Conservation (phyloP, 768 basidiomycete species). For the Lyophyllum semitale region DNA sequence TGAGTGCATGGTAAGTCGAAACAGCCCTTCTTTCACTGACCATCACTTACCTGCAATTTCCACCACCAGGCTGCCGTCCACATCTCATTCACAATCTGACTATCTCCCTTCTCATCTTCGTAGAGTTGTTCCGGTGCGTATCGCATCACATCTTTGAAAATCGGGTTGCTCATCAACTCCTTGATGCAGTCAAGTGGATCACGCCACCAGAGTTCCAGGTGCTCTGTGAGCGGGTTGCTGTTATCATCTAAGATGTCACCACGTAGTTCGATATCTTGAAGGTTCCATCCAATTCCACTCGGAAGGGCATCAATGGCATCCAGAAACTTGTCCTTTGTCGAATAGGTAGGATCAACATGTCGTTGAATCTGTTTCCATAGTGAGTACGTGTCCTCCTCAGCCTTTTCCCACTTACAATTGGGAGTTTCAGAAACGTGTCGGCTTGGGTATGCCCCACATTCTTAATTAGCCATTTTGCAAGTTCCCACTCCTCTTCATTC, state of each 20-base stretch:
- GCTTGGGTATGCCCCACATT: neutral
- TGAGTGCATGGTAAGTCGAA: neutral
- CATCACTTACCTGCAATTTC: slow-evolving; percentile 23
- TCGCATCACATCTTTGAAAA: neutral
- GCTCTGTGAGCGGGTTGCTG: neutral
- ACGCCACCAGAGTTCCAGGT: neutral
- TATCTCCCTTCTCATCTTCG: neutral
- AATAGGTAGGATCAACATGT: slow-evolving; percentile 1
- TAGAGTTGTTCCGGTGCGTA: neutral
- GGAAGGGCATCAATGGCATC: slow-evolving; percentile 1
- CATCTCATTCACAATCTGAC: neutral
- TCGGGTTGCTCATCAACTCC: neutral
- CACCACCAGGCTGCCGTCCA: slow-evolving; percentile 11
- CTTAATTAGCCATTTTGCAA: slow-evolving; percentile 25
- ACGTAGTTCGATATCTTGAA: neutral
- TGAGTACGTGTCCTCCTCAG: neutral
- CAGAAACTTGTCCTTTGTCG: neutral
- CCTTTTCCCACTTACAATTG: slow-evolving; percentile 2
- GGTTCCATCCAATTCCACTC: neutral
- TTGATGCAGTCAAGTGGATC: neutral
- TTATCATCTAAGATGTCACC: neutral
- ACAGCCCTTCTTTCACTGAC: neutral
- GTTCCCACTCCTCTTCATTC: slow-evolving; percentile 17
- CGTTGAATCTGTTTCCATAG: neutral
- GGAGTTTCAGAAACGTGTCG: neutral